These are phyloP conservation scores for Pseudozyma sp. DNA, from an alignment of 1,284 basidiomycete genomes.

Conservation along the genomic window DNA sequence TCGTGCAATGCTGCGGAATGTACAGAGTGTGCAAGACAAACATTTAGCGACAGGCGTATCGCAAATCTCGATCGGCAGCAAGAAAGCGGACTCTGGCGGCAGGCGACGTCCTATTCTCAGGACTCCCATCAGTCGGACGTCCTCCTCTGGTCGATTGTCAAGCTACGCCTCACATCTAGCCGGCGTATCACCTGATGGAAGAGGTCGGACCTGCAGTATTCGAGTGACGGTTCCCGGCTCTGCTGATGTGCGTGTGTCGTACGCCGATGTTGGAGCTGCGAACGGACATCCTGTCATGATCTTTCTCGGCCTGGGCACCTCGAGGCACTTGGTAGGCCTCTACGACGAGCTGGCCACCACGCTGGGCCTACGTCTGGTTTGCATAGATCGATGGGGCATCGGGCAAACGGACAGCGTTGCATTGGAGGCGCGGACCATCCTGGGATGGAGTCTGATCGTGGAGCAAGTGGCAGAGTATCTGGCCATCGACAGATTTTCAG, in stretches of 20 bases:
- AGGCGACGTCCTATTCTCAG: not conserved
- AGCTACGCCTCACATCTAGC: not conserved
- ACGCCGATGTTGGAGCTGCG: slow-evolving; percentile 87
- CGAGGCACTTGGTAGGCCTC: slow-evolving; percentile 90
- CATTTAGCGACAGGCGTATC: slow-evolving; percentile 6
- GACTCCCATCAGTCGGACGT: not conserved
- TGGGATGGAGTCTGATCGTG: slow-evolving; percentile 90
- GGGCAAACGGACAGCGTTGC: slow-evolving; percentile 82
- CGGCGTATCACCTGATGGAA: slow-evolving; percentile 75
- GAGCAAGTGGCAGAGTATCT: slow-evolving; percentile 87
- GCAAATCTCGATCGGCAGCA: not conserved
- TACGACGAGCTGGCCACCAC: slow-evolving; percentile 96
- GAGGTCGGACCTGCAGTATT: slow-evolving; percentile 83
- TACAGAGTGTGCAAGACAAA: slow-evolving; percentile 1
- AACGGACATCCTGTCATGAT: slow-evolving; percentile 86
- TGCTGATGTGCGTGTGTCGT: slow-evolving; percentile 82
- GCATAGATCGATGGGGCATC: slow-evolving; percentile 95
- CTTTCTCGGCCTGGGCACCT: slow-evolving; percentile 92
- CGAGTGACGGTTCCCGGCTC: slow-evolving; percentile 82
- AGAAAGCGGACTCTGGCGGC: not conserved
- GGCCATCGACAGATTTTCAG: slow-evolving; percentile 81
- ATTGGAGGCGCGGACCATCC: slow-evolving; percentile 78
- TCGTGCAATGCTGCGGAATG: slow-evolving; percentile 12
- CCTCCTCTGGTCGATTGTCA: not conserved
- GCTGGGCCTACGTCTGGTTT: slow-evolving; percentile 86